These are phyloP conservation scores for Patellifolia procumbens DNA, from an alignment of 179 eudicot genomes.

Conservation along the genomic window DNA sequence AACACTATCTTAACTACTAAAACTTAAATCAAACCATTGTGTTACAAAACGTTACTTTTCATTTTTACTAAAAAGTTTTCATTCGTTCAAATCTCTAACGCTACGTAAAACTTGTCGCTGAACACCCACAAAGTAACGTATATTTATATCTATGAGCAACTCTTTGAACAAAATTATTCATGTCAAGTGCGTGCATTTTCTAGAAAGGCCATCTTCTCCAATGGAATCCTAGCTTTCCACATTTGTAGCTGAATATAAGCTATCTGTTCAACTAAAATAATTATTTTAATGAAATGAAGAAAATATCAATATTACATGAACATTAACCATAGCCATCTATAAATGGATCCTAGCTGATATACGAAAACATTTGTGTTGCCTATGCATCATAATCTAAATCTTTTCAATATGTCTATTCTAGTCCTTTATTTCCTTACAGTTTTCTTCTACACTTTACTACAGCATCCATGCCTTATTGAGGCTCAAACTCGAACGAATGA, in stretches of 20 bases:
- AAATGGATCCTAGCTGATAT: background rate
- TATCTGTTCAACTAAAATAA: background rate
- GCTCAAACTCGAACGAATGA: background rate
- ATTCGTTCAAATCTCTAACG: too few relatives aligned
- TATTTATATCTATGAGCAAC: too few relatives aligned
- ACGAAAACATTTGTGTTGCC: background rate
- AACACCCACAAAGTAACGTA: too few relatives aligned
- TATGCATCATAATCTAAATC: background rate
- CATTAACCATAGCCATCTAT: background rate
- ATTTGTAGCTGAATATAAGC: constrained; percentile 23
- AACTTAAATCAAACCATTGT: too few relatives aligned
- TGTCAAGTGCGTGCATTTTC: constrained; percentile 10
- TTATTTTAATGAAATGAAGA: too few relatives aligned
- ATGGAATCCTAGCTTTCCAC: constrained; percentile 9
- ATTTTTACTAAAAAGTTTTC: too few relatives aligned
- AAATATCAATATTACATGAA: background rate
- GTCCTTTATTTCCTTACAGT: constrained; percentile 25
- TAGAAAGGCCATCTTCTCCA: background rate
- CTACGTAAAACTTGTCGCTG: too few relatives aligned
- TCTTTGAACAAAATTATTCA: constrained; percentile 5
- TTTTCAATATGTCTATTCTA: constrained; percentile 22
- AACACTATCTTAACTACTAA: too few relatives aligned
- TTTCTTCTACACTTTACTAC: constrained; percentile 10
- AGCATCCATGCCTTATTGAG: constrained; percentile 3
- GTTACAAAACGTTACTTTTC: too few relatives aligned